Percentiles rank a stretch among this genome's conserved stretches.
phyloP scores from a whole-genome alignment of 2,329 filamentous ascomycete species.

The Talaromyces islandicus region DNA sequence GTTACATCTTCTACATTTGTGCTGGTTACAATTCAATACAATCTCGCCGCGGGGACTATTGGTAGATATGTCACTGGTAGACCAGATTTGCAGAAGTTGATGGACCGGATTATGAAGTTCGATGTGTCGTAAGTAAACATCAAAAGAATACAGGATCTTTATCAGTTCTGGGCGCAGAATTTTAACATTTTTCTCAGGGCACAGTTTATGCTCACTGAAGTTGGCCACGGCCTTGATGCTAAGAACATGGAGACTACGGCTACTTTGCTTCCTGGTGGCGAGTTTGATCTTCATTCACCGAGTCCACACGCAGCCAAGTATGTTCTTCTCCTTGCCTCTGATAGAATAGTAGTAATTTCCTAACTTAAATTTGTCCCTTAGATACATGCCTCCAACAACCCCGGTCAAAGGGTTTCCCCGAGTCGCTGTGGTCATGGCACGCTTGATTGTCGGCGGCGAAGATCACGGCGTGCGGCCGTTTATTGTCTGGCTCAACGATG shows the following conservation, averaged over 20 bases:
- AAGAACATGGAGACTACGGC: slow-evolving; percentile 35
- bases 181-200: slow-evolving; percentile 5
- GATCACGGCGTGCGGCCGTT: slow-evolving; percentile 25
- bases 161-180: background rate
- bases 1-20: slow-evolving; percentile 82
- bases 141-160: background rate
- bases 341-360: background rate
- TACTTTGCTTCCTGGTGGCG: slow-evolving; percentile 26
- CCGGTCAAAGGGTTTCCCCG: slow-evolving; percentile 17
- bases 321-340: slow-evolving; percentile 16
- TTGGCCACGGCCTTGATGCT: slow-evolving; percentile 36
- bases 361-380: background rate
- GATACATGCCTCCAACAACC: slow-evolving; percentile 13
- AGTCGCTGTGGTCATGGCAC: slow-evolving; percentile 29
- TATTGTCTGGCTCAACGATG: slow-evolving; percentile 23
- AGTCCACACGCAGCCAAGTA: slow-evolving; percentile 25
- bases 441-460: slow-evolving; percentile 20
- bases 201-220: slow-evolving; percentile 36
- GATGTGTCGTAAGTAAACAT: slow-evolving; percentile 15
- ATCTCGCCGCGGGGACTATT: slow-evolving; percentile 17
- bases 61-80: slow-evolving; percentile 11
- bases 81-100: slow-evolving; percentile 13
- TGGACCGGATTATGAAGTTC: slow-evolving; percentile 15
- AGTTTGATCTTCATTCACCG: slow-evolving; percentile 30
- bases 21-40: slow-evolving; percentile 16